Conservation (phyloP, 2,329 filamentous ascomycete species). For the Alternaria incomplexa region DNA sequence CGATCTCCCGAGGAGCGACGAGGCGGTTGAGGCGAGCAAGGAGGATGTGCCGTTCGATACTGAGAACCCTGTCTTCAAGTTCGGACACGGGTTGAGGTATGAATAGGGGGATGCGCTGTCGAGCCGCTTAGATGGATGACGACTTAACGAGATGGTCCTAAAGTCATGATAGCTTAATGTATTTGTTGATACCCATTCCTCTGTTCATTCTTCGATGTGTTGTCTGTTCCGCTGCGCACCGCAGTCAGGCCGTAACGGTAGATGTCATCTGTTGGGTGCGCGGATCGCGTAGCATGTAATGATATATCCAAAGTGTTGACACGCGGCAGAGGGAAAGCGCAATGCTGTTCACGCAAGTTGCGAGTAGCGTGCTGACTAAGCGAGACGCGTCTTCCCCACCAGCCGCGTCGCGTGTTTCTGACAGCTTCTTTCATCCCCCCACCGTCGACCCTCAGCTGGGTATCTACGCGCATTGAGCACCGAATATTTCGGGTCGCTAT, state of each 20-base stretch:
- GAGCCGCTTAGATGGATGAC: background rate
- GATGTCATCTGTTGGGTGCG: background rate
- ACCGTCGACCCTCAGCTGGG: too few species aligned
- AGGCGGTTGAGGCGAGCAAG: constrained; percentile 48
- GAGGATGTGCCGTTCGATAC: constrained; percentile 51
- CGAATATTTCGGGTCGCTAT: too few species aligned
- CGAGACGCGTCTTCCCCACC: background rate
- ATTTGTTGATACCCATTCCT: background rate
- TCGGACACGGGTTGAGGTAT: constrained; percentile 46
- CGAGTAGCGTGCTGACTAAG: background rate
- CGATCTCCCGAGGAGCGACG: constrained; percentile 55
- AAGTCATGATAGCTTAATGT: background rate
- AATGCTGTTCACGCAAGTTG: background rate
- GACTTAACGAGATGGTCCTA: background rate
- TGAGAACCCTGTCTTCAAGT: constrained; percentile 43
- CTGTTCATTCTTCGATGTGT: background rate
- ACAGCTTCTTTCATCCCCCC: too few species aligned
- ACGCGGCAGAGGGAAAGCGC: background rate
- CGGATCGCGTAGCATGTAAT: background rate
- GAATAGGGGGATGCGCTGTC: background rate
- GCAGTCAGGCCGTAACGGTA: background rate
- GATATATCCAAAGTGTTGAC: background rate
- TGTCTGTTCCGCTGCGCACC: background rate
- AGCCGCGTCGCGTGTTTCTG: background rate
- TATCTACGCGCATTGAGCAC: too few species aligned